Percentiles rank a stretch among this genome's conserved stretches.
phyloP scores from a whole-genome alignment of 1,284 basidiomycete species.

The Dichomitus squalens region DNA sequence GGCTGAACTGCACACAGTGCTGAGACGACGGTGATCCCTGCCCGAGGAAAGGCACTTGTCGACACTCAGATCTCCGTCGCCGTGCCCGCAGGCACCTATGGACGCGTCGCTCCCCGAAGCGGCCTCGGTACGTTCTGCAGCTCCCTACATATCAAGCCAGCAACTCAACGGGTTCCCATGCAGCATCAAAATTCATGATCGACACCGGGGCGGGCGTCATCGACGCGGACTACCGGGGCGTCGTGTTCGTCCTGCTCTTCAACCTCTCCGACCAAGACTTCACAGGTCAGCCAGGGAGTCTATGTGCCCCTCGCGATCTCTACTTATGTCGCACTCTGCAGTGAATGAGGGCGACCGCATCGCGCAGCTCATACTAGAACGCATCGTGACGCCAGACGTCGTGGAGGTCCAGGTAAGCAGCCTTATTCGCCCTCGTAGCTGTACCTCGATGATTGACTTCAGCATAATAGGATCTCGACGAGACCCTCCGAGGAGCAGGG shows the following conservation, averaged over 20 bases:
- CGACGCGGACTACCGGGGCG: conserved; percentile 94
- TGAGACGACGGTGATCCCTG: conserved; percentile 78
- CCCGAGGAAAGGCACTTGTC: conserved; percentile 86
- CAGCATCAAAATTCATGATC: conserved; percentile 96
- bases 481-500: conserved; percentile 82
- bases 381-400: conserved; percentile 85
- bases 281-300: conserved; percentile 54
- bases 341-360: conserved; percentile 92
- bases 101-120: conserved; percentile 92
- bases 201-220: conserved; percentile 97
- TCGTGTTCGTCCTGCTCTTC: conserved; percentile 93
- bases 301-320: background rate
- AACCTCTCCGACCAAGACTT: conserved; percentile 92
- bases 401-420: conserved; percentile 79
- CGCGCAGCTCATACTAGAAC: conserved; percentile 93
- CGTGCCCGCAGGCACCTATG: conserved; percentile 92
- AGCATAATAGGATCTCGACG: conserved; percentile 68
- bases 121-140: conserved; percentile 70
- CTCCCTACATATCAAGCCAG: background rate
- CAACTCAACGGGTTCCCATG: background rate
- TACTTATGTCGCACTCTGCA: conserved; percentile 33
- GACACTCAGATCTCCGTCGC: conserved; percentile 92
- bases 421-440: no score
- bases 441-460: no score
- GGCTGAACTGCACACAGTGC: conserved; percentile 51